These are phyloP conservation scores for Solanum hybrid DNA, from an alignment of 305 asterid genomes.

Conservation along the genomic window DNA sequence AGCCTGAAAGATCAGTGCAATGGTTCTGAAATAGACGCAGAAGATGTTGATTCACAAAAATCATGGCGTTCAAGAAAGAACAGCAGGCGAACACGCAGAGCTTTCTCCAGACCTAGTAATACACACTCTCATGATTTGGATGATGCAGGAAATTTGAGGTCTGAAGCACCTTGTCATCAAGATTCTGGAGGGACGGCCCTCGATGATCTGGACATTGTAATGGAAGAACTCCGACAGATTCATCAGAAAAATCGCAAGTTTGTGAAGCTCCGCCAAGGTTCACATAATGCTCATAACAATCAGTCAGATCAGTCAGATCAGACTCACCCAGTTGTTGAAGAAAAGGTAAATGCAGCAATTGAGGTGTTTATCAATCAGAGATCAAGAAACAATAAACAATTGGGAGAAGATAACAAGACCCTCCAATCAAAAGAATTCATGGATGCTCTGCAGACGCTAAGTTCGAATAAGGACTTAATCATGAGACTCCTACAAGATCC, in stretches of 20 bases:
- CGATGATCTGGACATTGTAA: conserved; percentile 41
- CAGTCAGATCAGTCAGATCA: conserved; percentile 20
- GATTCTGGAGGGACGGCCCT: conserved; percentile 18
- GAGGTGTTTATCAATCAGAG: conserved; percentile 51
- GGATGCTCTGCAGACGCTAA: conserved; percentile 55
- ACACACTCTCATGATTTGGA: conserved; percentile 29
- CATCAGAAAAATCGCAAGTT: conserved; percentile 18
- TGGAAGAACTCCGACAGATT: conserved; percentile 39
- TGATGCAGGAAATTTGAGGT: conserved; percentile 11
- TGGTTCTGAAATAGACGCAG: conserved; percentile 26
- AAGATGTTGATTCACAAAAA: conserved; percentile 19
- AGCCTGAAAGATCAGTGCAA: conserved; percentile 21
- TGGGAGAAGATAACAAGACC: conserved; percentile 40
- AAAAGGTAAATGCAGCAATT: conserved; percentile 56
- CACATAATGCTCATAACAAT: conserved; percentile 15
- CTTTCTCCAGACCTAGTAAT: conserved; percentile 28
- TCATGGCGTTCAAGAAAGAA: conserved; percentile 26
- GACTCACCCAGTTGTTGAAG: conserved; percentile 28
- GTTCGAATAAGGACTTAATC: conserved; percentile 47
- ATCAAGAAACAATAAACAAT: conserved; percentile 25
- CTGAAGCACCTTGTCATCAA: conserved; percentile 14
- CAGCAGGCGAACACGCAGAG: conserved; percentile 27
- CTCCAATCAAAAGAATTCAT: conserved; percentile 42
- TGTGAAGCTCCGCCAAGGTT: conserved; percentile 16
- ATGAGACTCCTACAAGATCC: conserved; percentile 65